These are phyloP conservation scores for Cyclotella choctawhatcheeana DNA, from an alignment of 108 stramenopile species.

Conservation along the genomic window DNA sequence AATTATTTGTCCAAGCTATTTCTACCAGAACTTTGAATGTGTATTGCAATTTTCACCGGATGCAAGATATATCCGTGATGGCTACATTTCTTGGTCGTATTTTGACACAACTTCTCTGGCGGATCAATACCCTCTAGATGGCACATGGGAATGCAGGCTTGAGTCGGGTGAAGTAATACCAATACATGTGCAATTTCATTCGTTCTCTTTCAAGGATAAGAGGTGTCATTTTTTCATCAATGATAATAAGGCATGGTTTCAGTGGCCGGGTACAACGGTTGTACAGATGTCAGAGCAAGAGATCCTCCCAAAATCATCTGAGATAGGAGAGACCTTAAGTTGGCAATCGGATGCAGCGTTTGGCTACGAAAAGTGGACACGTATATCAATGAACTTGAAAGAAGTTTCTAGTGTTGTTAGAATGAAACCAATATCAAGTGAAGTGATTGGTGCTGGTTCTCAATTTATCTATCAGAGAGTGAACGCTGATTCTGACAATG, in stretches of 20 bases:
- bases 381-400: conserved; percentile 7
- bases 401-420: neutral
- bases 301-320: conserved; percentile 36
- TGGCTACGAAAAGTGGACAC: conserved; percentile 33
- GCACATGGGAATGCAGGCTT: conserved; percentile 56
- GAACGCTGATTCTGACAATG: neutral
- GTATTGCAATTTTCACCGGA: conserved; percentile 59
- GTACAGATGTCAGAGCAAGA: conserved; percentile 32
- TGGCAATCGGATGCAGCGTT: conserved; percentile 46
- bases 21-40: conserved; percentile 12
- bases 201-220: neutral
- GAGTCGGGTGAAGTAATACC: neutral
- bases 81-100: conserved; percentile 44
- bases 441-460: neutral
- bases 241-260: conserved; percentile 11
- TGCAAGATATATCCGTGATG: conserved; percentile 55
- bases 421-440: neutral
- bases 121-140: conserved; percentile 56
- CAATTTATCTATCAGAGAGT: conserved; percentile 20
- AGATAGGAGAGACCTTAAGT: conserved; percentile 44
- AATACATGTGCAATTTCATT: conserved; percentile 37
- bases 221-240: conserved; percentile 18
- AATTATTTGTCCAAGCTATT: conserved; percentile 19
- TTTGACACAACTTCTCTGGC: conserved; percentile 5
- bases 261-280: conserved; percentile 10